Evolutionary conservation across 257 asterid species (phyloP), one percentile per base, ranked within the genome.

Genomic region (Ilex aquifolium): DNA sequence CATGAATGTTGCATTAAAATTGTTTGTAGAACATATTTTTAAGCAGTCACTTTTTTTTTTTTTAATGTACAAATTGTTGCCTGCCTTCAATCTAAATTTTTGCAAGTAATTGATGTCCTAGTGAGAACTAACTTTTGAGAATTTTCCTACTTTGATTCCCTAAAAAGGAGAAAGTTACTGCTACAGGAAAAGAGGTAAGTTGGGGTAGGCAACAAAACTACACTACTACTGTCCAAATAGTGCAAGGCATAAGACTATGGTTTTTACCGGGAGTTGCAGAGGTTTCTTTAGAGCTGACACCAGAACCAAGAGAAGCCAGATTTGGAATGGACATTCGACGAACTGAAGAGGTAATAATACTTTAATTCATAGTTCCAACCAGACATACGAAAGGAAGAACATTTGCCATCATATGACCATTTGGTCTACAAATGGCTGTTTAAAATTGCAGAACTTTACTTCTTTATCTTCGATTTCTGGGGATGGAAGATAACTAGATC

Each of bases 201-300:
- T 15, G 72, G 69, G 32, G 76, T 29, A 82, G 64, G 59, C 74
- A 68, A 66, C 68, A 72, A 56, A 75, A 55, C 64, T 32, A 59
- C 64, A 73, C 46, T 59, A 31, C 27, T 21, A 21, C 27, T 21
- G 27, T 21, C 27, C 27, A 21, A 21, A 21, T 21, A 21, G 27
- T 61, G 30, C 79, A 69, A 31, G 82, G 82, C 17, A 68, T 78
- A 53, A 70, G 87, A 51, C 70, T 83, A 9, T 80, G 87, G 85
- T 83, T 78, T 63, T 68, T 83, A 5, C 87, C 85, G 0, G 85
- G 87, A 31, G 52, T 74, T 2, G 65, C 73, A 31, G 87, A 83
- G 71, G 31, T 74, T 31, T 67, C 75, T 13, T 15, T 74, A 9
- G 74, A 70, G 56, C 65, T 81, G 10, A 60, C 62, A 46, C 83